Evolutionary conservation across 1,284 basidiomycete genomes (phyloP), one percentile per base, ranked within the genome.

Genomic region (Papiliotrema nemorosa): DNA sequence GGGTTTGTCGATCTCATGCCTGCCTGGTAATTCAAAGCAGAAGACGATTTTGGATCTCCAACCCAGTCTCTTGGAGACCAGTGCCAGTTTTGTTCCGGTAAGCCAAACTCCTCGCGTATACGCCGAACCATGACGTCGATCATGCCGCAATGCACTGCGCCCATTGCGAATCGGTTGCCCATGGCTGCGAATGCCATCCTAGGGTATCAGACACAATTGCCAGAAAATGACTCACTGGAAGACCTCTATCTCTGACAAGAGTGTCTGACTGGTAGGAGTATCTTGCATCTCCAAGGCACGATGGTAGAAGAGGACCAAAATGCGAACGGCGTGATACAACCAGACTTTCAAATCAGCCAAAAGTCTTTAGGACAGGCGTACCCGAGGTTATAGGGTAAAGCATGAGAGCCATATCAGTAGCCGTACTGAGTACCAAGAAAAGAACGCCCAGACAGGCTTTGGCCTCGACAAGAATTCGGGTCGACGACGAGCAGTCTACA

Each of bases 221-320:
- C 6, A 9, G 22, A 18, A 31, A 35, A 10, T 14, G 6, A 58
- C 59, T 55, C 47, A 68, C 64, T 62, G 57, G 51, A 71, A 67
- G 5, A 69, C 59, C 13, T 66, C 60, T 16, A 73, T 64, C 54
- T 73, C 70, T 2, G 50, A 45, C 9, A 60, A 48, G 5, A 65
- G 50, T 10, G 54, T 51, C 21, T 54, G 53, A 2, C 59, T 63
- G 1, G 57, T 39, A 24, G 37, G 29, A 3, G 43, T 33, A 35
- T 69, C 64, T 1, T 54, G 49, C 2, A 51, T 53, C 20, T 60
- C 58, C 0, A 71, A 50, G 1, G 66, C 62, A 0, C 54, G 47
- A 39, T 64, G 60, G 42, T 62, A 66, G 52, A 70, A 70, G n/a
- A 62, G 42, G 2, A 67, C 33, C 27, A 73, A 44, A 1, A 64